Evolutionary conservation across 352 stramenopile species (phyloP), one percentile per base, ranked within the genome.

Genomic region (Phytophthora lateralis): DNA sequence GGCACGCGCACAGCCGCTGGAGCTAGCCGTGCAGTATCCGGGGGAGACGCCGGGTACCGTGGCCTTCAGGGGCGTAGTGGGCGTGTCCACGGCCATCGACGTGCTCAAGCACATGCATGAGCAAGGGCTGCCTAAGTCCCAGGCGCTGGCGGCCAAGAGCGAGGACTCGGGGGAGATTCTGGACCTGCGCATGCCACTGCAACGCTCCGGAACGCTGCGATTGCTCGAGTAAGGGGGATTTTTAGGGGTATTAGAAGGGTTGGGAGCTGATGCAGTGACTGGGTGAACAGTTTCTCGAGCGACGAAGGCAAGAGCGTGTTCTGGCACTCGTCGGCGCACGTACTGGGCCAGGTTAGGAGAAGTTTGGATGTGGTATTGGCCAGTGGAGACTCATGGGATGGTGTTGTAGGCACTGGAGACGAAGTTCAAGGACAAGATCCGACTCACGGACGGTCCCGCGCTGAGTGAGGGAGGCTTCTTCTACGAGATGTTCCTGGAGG

Each of bases 311-410:
- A 90, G 60, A 86, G 73, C 45, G 76, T 98, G 4, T 98, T 99
- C 69, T 99, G 98, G 98, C 98, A 99, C 75, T 99, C 96, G n/a
- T 98, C 92, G 1, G 97, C 97, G 1, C 98, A 99, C 71, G 95
- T 99, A n/a, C 82, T 99, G 41, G 98, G 98, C 21, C 94, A 86
- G 73, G 73, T n/a, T 81, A 49, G 1, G 53, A 27, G 11, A 34
- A 0, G 20, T 38, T 30, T 10, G 48, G 39, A 30, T 11, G 15
- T 41, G 11, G 9, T 45, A 51, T 20, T 26, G 38, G n/a, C 9
- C 4, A 11, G 20, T 24, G 20, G 6, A 26, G 37, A 21, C 37
- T 43, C 1, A 18, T 17, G 14, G 34, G n/a, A 11, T 21, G 32
- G 3, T 60, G 21, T 2, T 58, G 9, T 34, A 99, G 75, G 97